Percentiles rank a stretch among this genome's conserved stretches.
Conservation (phyloP, 192 early-diverging fungal genomes). For the Entomortierella parvispora region DNA sequence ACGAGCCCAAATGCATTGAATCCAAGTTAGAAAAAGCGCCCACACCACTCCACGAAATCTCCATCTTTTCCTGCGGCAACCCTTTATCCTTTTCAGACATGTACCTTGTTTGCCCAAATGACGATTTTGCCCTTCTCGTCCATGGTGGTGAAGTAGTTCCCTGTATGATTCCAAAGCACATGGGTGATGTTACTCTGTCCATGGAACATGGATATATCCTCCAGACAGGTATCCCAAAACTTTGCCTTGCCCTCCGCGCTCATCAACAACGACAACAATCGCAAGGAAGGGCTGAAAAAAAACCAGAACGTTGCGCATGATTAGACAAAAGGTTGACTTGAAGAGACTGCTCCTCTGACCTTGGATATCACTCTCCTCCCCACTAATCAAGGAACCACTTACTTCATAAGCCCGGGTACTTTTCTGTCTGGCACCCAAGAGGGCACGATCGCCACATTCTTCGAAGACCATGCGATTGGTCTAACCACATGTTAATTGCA, state of each 20-base stretch:
- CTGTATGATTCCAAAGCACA: constrained; percentile 38
- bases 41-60: not conserved
- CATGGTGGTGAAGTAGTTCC: constrained; percentile 34
- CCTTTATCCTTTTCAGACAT: not conserved
- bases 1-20: not conserved
- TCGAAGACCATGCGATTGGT: constrained; percentile 47
- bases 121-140: constrained; percentile 50
- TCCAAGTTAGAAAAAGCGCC: not conserved
- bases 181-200: constrained; percentile 43
- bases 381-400: constrained; percentile 4
- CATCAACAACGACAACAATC: constrained; percentile 33
- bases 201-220: constrained; percentile 43
- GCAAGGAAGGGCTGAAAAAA: constrained; percentile 34
- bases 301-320: not conserved
- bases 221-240: constrained; percentile 47
- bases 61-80: not conserved
- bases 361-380: not conserved
- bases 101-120: constrained; percentile 50
- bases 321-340: not conserved
- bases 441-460: constrained; percentile 40
- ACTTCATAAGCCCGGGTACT: constrained; percentile 46
- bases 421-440: constrained; percentile 50
- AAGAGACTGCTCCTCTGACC: not conserved
- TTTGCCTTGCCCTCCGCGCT: constrained; percentile 20
- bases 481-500: constrained; percentile 11